Conservation (phyloP, 441 rosid genomes). For the Adansonia rubrostipa region DNA sequence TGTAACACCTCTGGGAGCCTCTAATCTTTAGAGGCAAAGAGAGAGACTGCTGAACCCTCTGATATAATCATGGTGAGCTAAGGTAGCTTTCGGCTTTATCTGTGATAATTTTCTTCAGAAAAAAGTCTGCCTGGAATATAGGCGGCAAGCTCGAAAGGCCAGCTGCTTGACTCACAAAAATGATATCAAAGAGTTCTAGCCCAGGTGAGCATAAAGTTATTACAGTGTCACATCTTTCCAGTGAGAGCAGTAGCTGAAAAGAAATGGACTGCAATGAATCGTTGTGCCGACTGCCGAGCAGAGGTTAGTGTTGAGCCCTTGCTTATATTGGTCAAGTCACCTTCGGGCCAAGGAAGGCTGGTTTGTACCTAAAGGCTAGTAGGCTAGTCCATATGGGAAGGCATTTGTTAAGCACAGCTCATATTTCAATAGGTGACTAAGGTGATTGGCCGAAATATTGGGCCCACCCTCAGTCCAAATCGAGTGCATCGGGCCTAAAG, state of each 20-base stretch:
- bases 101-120: slow-evolving; percentile 39
- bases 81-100: slow-evolving; percentile 57
- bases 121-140: slow-evolving; percentile 52
- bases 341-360: slow-evolving; percentile 59
- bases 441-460: no score
- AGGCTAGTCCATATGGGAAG: slow-evolving; percentile 60
- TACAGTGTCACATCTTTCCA: slow-evolving; percentile 49
- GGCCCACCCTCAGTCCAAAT: neutral
- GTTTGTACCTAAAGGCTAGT: slow-evolving; percentile 53
- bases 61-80: slow-evolving; percentile 48
- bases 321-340: slow-evolving; percentile 26
- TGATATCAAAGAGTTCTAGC: slow-evolving; percentile 52
- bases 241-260: slow-evolving; percentile 27
- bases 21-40: slow-evolving; percentile 32
- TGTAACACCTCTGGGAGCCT: slow-evolving; percentile 42
- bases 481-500: neutral
- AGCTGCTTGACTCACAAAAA: slow-evolving; percentile 68
- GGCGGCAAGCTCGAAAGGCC: slow-evolving; percentile 55
- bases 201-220: slow-evolving; percentile 59
- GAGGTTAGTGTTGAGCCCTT: slow-evolving; percentile 42
- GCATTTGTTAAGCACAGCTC: slow-evolving; percentile 28
- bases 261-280: slow-evolving; percentile 47
- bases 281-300: slow-evolving; percentile 44
- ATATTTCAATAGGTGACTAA: no score
- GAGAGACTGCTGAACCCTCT: slow-evolving; percentile 35